Conservation (phyloP, 2,329 filamentous ascomycete species). For the Helminthosporium solani region DNA sequence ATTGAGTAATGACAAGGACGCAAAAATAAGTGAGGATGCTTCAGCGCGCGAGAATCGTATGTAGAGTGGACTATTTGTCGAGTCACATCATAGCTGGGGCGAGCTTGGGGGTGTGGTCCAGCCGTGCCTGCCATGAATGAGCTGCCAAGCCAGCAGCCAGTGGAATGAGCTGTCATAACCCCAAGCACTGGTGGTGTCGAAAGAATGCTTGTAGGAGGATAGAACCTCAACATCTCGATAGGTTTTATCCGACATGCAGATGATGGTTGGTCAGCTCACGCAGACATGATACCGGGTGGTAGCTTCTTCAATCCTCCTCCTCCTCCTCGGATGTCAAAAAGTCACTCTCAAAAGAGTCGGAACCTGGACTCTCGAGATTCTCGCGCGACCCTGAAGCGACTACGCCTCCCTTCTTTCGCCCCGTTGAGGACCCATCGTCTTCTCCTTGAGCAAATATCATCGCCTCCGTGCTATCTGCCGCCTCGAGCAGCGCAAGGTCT, state of each 20-base stretch:
- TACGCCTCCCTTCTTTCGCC: background rate
- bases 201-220: background rate
- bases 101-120: background rate
- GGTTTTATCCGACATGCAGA: too few relatives aligned
- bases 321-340: background rate
- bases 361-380: background rate
- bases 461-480: slow-evolving; percentile 30
- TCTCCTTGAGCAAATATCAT: slow-evolving; percentile 2
- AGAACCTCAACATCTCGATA: too few relatives aligned
- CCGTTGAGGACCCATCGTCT: background rate
- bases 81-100: background rate
- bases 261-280: too few relatives aligned
- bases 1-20: background rate
- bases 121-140: slow-evolving; percentile 15
- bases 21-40: too few relatives aligned
- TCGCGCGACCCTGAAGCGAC: background rate
- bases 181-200: background rate
- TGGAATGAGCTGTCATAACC: slow-evolving; percentile 13
- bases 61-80: background rate
- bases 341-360: too few relatives aligned
- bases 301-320: background rate
- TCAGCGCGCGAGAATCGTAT: background rate
- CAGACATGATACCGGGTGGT: too few relatives aligned
- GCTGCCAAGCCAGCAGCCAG: slow-evolving; percentile 8
- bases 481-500: slow-evolving; percentile 70